A percentile compares a stretch with the other conserved stretches of the same genome.
Evolutionary conservation across 176 grass and related monocot genomes (phyloP).

Genomic region (Oryza coarctata): DNA sequence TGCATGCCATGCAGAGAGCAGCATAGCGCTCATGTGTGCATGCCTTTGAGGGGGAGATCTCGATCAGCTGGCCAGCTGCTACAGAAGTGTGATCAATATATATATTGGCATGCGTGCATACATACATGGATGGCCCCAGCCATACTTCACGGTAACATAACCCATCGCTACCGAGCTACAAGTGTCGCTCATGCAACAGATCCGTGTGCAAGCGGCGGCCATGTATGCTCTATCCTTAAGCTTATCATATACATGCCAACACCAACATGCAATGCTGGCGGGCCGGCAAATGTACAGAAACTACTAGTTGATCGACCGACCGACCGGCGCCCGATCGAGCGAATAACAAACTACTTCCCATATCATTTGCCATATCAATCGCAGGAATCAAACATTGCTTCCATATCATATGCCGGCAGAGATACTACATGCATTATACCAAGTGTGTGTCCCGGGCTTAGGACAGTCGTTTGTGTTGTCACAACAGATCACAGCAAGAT

Average conservation of each 20-base stretch:
- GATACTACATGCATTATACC: background rate
- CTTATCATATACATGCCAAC: constrained; percentile 2
- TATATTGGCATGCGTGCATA: background rate
- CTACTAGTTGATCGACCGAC: background rate
- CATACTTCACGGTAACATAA: background rate
- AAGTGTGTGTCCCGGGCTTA: background rate
- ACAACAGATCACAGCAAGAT: background rate
- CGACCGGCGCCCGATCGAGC: background rate
- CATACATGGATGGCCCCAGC: background rate
- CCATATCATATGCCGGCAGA: constrained; percentile 36
- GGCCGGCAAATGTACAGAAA: background rate
- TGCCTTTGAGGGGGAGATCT: no score
- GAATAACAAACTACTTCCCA: constrained; percentile 18
- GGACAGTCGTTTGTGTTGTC: constrained; percentile 6
- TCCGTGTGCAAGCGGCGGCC: no score
- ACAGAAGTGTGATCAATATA: no score
- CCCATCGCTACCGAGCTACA: background rate
- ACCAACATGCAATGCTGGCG: background rate
- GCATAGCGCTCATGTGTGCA: no score
- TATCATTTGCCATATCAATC: constrained; percentile 46
- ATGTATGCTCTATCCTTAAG: background rate
- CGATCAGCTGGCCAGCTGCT: no score
- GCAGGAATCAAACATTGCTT: constrained; percentile 43
- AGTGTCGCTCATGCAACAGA: constrained; percentile 2
- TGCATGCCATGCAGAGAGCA: background rate